Evolutionary conservation across 768 basidiomycete genomes (phyloP).

Genomic region (Pleurotus cornucopiae): DNA sequence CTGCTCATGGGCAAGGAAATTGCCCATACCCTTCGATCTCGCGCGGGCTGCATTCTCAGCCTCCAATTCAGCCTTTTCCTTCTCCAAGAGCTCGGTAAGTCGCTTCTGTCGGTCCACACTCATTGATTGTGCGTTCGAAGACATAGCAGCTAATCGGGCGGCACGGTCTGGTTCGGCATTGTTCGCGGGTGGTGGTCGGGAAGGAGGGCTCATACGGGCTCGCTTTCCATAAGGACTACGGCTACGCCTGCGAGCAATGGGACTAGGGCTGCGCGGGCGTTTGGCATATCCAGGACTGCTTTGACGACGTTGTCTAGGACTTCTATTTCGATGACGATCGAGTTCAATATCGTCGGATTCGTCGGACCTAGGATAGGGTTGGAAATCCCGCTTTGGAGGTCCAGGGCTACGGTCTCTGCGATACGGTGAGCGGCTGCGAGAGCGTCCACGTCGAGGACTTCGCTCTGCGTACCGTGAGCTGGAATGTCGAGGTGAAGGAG

Average conservation of each 20-base stretch:
- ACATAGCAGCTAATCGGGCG: conserved; percentile 90
- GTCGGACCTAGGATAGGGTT: conserved; percentile 45
- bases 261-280: conserved; percentile 34
- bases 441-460: neutral
- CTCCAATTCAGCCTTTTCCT: conserved; percentile 76
- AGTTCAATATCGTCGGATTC: conserved; percentile 39
- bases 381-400: conserved; percentile 11
- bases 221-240: conserved; percentile 39
- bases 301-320: conserved; percentile 8
- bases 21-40: conserved; percentile 75
- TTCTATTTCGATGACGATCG: conserved; percentile 17
- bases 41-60: conserved; percentile 63
- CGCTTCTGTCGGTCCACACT: conserved; percentile 68
- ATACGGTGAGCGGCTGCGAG: neutral
- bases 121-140: conserved; percentile 63
- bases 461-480: conserved; percentile 32
- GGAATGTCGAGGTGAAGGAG: conserved; percentile 40
- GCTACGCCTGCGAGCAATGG: conserved; percentile 16
- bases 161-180: conserved; percentile 54
- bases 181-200: conserved; percentile 14
- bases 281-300: conserved; percentile 25
- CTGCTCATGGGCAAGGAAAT: conserved; percentile 79
- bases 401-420: conserved; percentile 10
- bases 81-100: conserved; percentile 61
- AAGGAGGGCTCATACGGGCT: conserved; percentile 42